Conservation (phyloP, 2,329 filamentous ascomycete species). For the Cordyceps javanica region DNA sequence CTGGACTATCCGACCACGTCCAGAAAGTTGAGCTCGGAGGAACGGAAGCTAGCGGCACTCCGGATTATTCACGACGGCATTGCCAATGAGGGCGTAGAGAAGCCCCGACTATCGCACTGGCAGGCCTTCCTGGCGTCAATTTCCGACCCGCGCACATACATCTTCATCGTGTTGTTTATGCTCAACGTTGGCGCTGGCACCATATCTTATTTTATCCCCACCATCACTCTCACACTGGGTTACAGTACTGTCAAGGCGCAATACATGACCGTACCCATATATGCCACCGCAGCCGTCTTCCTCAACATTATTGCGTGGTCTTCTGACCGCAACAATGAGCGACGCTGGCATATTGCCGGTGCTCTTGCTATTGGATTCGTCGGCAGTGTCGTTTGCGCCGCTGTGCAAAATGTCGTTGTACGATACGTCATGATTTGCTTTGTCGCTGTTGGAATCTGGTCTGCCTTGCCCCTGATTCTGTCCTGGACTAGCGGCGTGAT, state of each 20-base stretch:
- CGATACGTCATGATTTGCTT: slow-evolving; percentile 26
- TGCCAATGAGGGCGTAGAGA: slow-evolving; percentile 24
- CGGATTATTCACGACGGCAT: slow-evolving; percentile 48
- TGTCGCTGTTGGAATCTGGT: slow-evolving; percentile 21
- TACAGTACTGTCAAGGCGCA: slow-evolving; percentile 37
- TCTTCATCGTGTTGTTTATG: slow-evolving; percentile 45
- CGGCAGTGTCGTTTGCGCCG: slow-evolving; percentile 18
- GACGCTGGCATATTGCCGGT: slow-evolving; percentile 18
- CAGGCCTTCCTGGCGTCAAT: slow-evolving; percentile 28
- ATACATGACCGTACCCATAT: slow-evolving; percentile 38
- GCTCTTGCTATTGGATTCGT: slow-evolving; percentile 18
- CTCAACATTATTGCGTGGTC: slow-evolving; percentile 20
- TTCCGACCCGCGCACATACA: slow-evolving; percentile 40
- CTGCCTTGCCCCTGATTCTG: slow-evolving; percentile 21
- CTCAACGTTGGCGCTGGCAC: slow-evolving; percentile 38
- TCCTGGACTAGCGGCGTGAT: slow-evolving; percentile 24
- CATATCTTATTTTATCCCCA: slow-evolving; percentile 49
- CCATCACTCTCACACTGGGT: slow-evolving; percentile 41
- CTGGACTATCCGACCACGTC: slow-evolving; percentile 61
- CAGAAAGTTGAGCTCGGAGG: slow-evolving; percentile 51
- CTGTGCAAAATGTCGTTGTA: slow-evolving; percentile 18
- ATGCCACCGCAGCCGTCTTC: slow-evolving; percentile 21
- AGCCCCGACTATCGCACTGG: slow-evolving; percentile 23
- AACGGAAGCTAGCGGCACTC: slow-evolving; percentile 55
- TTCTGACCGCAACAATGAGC: slow-evolving; percentile 18